Conservation (phyloP, 192 early-diverging fungal species). For the Blastocladiella britannica region DNA sequence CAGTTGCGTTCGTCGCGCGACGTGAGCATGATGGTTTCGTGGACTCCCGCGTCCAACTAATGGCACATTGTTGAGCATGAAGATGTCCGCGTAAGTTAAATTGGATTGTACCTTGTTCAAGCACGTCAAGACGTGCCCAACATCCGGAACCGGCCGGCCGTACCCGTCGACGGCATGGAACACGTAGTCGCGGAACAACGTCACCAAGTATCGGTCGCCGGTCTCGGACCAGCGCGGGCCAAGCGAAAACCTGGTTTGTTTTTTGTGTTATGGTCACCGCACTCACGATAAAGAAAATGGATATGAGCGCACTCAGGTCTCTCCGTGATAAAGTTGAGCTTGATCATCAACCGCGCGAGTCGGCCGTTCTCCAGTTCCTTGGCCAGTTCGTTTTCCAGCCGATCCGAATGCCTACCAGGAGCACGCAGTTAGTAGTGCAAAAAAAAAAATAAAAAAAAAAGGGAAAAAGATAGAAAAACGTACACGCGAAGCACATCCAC, state of each 20-base stretch:
- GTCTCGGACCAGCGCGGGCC: conserved; percentile 94
- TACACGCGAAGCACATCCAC: conserved; percentile 9
- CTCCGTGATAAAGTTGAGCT: conserved; percentile 85
- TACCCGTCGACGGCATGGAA: conserved; percentile 78
- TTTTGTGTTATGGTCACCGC: neutral
- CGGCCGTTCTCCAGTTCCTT: conserved; percentile 84
- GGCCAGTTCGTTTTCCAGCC: conserved; percentile 51
- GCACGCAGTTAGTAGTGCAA: neutral
- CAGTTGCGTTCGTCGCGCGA: conserved; percentile 93
- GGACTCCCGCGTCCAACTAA: conserved; percentile 81
- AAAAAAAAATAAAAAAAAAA: neutral
- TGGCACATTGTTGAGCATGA: neutral
- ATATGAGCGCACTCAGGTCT: conserved; percentile 43
- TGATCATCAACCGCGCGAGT: conserved; percentile 63
- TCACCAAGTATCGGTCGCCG: conserved; percentile 90
- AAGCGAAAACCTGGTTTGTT: conserved; percentile 62
- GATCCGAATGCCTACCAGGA: conserved; percentile 44
- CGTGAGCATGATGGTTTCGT: conserved; percentile 84
- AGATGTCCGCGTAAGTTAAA: conserved; percentile 3
- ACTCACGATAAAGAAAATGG: neutral
- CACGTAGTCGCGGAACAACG: conserved; percentile 93
- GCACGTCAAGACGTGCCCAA: conserved; percentile 79
- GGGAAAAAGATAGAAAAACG: neutral
- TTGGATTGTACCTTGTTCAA: conserved; percentile 64
- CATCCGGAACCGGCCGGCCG: conserved; percentile 64